phyloP scores from a whole-genome alignment of 768 basidiomycete species.

The Calvatia gigantea region DNA sequence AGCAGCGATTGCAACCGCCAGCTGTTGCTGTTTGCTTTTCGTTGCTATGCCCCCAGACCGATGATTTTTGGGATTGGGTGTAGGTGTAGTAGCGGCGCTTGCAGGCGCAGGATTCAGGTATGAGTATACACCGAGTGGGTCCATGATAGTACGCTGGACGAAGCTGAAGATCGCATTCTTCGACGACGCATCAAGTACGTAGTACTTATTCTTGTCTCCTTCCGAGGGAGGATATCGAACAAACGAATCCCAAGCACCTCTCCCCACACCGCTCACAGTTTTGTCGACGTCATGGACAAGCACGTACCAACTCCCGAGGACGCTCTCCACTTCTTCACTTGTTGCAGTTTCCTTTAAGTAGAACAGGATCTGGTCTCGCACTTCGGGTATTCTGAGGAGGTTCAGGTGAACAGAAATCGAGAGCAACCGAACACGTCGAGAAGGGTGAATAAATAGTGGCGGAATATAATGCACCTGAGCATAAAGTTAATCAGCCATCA shows the following conservation, averaged over 20 bases:
- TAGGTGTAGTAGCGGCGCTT: slow-evolving; percentile 26
- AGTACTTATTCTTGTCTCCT: slow-evolving; percentile 10
- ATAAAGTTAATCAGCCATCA: background rate
- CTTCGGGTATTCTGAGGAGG: slow-evolving; percentile 52
- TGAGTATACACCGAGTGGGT: slow-evolving; percentile 56
- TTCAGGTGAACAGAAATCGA: slow-evolving; percentile 60
- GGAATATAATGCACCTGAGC: slow-evolving; percentile 83
- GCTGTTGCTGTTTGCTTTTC: slow-evolving; percentile 30
- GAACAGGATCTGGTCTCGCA: slow-evolving; percentile 46
- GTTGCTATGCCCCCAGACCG: slow-evolving; percentile 13
- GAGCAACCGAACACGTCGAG: slow-evolving; percentile 66
- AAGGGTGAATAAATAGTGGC: slow-evolving; percentile 74
- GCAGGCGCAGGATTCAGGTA: slow-evolving; percentile 64
- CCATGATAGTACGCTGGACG: slow-evolving; percentile 49
- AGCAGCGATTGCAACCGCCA: slow-evolving; percentile 8
- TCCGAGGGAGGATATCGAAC: slow-evolving; percentile 19
- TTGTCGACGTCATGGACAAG: slow-evolving; percentile 71
- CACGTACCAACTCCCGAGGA: slow-evolving; percentile 74
- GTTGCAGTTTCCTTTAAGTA: slow-evolving; percentile 48
- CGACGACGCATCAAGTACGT: slow-evolving; percentile 29
- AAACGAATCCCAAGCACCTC: slow-evolving; percentile 50
- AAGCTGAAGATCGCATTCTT: slow-evolving; percentile 45
- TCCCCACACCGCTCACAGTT: slow-evolving; percentile 46
- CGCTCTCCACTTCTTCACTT: slow-evolving; percentile 46
- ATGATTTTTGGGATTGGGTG: slow-evolving; percentile 26